A percentile compares a stretch with the other conserved stretches of the same genome.
Conservation (phyloP, 768 basidiomycete genomes). For the Epithele typhae region DNA sequence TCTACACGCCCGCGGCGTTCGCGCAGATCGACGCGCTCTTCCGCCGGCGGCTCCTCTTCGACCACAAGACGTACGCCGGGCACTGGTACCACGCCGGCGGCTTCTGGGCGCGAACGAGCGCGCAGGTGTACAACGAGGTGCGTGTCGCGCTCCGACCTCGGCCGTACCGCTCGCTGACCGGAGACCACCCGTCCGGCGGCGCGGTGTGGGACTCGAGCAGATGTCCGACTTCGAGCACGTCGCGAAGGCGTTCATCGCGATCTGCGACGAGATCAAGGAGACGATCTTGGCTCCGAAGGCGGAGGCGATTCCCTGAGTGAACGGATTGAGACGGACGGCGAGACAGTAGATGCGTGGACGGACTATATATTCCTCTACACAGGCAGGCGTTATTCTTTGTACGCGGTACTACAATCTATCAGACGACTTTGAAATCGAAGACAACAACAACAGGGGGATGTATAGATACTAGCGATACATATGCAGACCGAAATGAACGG, state of each 20-base stretch:
- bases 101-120: constrained; percentile 33
- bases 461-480: constrained; percentile 3
- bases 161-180: not conserved
- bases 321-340: no score
- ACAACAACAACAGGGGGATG: no score
- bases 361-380: no score
- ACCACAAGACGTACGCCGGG: constrained; percentile 27
- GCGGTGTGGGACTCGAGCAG: constrained; percentile 7
- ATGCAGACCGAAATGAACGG: not conserved
- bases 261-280: constrained; percentile 22
- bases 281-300: constrained; percentile 13
- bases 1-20: constrained; percentile 14
- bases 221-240: constrained; percentile 26
- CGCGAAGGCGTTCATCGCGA: constrained; percentile 19
- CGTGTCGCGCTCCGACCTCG: not conserved
- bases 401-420: no score
- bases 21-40: constrained; percentile 13
- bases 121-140: constrained; percentile 36
- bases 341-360: no score
- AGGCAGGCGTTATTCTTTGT: no score
- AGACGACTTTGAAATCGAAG: no score
- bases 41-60: constrained; percentile 20
- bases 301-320: not conserved
- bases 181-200: no score
- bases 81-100: constrained; percentile 27